These are phyloP conservation scores for Saitoella complicata DNA, from an alignment of 805 yeast species.

Conservation along the genomic window DNA sequence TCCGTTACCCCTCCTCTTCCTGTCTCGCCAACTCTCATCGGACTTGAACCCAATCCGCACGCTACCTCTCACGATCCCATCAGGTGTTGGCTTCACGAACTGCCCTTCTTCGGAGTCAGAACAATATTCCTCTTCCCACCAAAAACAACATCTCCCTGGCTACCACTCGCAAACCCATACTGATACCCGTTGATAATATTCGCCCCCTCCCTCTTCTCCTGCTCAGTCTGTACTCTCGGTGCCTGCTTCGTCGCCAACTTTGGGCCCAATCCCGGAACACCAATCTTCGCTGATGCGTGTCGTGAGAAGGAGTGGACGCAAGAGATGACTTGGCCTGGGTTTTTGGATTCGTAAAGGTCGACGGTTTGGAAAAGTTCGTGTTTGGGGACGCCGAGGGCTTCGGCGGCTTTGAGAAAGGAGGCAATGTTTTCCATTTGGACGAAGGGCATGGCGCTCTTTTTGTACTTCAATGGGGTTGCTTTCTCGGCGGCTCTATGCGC, in stretches of 20 bases:
- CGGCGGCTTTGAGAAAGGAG: constrained; percentile 47
- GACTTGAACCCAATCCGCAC: too few species aligned
- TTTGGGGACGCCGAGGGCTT: constrained; percentile 52
- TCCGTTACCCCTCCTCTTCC: too few species aligned
- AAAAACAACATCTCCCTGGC: background rate
- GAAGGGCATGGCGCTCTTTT: too few species aligned
- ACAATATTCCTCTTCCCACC: background rate
- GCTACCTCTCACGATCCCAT: too few species aligned
- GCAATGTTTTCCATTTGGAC: constrained; percentile 70
- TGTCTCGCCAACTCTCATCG: too few species aligned
- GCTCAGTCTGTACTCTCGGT: constrained; percentile 19
- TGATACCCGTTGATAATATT: background rate
- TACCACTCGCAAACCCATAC: constrained; percentile 1
- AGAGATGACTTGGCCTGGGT: constrained; percentile 66
- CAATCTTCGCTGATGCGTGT: constrained; percentile 38
- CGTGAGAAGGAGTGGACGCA: constrained; percentile 61
- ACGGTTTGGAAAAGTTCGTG: constrained; percentile 68
- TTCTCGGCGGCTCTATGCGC: too few species aligned
- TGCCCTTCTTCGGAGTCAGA: too few species aligned
- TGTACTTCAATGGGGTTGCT: too few species aligned
- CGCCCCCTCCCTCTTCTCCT: background rate
- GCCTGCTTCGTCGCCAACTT: constrained; percentile 31
- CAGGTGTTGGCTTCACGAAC: too few species aligned
- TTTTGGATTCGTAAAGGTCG: constrained; percentile 56
- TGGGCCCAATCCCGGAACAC: constrained; percentile 43